Conservation (phyloP, 768 basidiomycete species). For the Hypholoma fasciculare region DNA sequence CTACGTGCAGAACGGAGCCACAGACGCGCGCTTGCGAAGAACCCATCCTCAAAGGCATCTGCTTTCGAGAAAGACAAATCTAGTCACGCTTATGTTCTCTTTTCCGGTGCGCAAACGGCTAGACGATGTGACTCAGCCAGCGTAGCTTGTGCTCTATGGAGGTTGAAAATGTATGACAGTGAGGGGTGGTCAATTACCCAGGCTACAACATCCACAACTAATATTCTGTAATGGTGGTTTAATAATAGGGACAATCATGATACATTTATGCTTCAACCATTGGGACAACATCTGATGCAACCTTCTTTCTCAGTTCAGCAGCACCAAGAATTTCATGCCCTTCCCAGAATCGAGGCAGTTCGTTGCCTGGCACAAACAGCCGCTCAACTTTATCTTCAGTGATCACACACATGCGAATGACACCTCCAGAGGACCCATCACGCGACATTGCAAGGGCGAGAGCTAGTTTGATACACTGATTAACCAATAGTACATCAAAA, state of each 20-base stretch:
- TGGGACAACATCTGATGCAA: constrained; percentile 33
- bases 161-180: constrained; percentile 76
- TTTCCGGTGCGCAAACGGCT: constrained; percentile 48
- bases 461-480: constrained; percentile 47
- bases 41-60: background rate
- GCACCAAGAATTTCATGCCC: constrained; percentile 69
- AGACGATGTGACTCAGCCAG: constrained; percentile 60
- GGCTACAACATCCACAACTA: background rate
- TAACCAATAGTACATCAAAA: background rate
- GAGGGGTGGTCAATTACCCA: constrained; percentile 38
- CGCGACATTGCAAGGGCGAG: constrained; percentile 95
- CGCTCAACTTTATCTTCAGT: constrained; percentile 91
- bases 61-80: constrained; percentile 28
- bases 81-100: constrained; percentile 73
- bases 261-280: constrained; percentile 47
- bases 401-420: constrained; percentile 96
- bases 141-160: constrained; percentile 75
- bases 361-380: constrained; percentile 87
- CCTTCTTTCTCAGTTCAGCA: constrained; percentile 27
- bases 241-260: constrained; percentile 3
- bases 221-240: background rate
- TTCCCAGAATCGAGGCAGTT: constrained; percentile 90
- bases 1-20: constrained; percentile 45
- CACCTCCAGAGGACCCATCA: constrained; percentile 97
- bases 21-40: constrained; percentile 15